Evolutionary conservation across 1,284 basidiomycete species (phyloP).

Genomic region (Malassezia globosa): DNA sequence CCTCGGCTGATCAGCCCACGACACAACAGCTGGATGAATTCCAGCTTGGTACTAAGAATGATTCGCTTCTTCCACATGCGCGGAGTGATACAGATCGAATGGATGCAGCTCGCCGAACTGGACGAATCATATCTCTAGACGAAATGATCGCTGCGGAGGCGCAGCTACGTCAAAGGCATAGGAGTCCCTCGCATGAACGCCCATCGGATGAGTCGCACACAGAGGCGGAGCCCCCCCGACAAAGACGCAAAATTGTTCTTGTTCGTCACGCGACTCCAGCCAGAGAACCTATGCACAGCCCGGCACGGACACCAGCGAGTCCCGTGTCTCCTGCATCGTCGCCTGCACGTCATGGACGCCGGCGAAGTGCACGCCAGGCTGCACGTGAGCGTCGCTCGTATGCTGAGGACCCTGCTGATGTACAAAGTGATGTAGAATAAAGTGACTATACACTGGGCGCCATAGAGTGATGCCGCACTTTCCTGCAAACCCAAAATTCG

Average conservation of each 20-base stretch:
- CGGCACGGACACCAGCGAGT: too few relatives aligned
- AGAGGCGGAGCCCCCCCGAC: neutral
- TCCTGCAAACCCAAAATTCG: conserved; percentile 46
- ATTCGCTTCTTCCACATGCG: too few relatives aligned
- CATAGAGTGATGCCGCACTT: conserved; percentile 27
- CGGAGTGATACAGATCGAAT: too few relatives aligned
- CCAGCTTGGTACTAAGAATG: too few relatives aligned
- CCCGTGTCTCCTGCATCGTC: too few relatives aligned
- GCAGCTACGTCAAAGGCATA: too few relatives aligned
- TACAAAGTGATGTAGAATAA: neutral
- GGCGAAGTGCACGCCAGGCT: conserved; percentile 1
- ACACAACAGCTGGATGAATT: too few relatives aligned
- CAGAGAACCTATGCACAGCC: too few relatives aligned
- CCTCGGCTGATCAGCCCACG: too few relatives aligned
- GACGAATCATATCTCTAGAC: conserved; percentile 9
- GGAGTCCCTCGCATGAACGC: too few relatives aligned
- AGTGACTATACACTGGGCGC: conserved; percentile 22
- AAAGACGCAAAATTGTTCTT: conserved; percentile 9
- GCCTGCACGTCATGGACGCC: neutral
- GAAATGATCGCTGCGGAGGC: conserved; percentile 8
- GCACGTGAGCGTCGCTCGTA: neutral
- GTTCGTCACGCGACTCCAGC: too few relatives aligned
- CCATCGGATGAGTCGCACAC: too few relatives aligned
- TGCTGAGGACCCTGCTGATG: neutral
- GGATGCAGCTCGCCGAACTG: neutral